phyloP scores from a whole-genome alignment of 208 protist species.

The Trypanosoma theileri region DNA sequence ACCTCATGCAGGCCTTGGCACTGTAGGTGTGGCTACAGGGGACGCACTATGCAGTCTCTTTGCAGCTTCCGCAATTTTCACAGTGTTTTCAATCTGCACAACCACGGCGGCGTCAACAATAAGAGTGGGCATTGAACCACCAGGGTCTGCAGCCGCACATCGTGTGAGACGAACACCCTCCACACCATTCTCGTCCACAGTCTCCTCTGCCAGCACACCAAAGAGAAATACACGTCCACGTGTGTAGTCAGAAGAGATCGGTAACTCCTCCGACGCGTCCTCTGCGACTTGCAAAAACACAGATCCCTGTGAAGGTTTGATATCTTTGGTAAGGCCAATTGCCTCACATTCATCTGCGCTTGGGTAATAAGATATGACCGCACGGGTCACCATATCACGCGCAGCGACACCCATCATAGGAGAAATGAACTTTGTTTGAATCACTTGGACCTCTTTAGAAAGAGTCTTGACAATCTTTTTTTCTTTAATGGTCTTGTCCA shows the following conservation, averaged over 20 bases:
- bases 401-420: conserved; percentile 25
- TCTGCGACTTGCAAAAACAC: conserved; percentile 36
- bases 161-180: conserved; percentile 28
- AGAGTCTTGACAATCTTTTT: conserved; percentile 19
- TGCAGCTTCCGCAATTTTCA: conserved; percentile 11
- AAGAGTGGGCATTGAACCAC: conserved; percentile 28
- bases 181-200: conserved; percentile 13
- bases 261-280: conserved; percentile 40
- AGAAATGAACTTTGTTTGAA: conserved; percentile 29
- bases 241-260: conserved; percentile 25
- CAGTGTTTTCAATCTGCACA: conserved; percentile 30
- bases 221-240: conserved; percentile 31
- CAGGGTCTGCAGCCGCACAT: conserved; percentile 31
- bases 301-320: conserved; percentile 1
- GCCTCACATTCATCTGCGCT: conserved; percentile 15
- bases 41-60: too few relatives aligned
- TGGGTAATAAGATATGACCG: conserved; percentile 32
- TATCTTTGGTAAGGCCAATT: conserved; percentile 19
- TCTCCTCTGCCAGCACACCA: conserved; percentile 38
- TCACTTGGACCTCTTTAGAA: conserved; percentile 14
- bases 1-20: neutral
- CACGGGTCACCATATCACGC: conserved; percentile 35
- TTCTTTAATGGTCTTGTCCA: conserved; percentile 21
- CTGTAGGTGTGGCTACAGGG: neutral
- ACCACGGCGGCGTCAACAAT: conserved; percentile 17